Conservation (phyloP, 805 yeast species). For the Suhomyces tanzawaensis region DNA sequence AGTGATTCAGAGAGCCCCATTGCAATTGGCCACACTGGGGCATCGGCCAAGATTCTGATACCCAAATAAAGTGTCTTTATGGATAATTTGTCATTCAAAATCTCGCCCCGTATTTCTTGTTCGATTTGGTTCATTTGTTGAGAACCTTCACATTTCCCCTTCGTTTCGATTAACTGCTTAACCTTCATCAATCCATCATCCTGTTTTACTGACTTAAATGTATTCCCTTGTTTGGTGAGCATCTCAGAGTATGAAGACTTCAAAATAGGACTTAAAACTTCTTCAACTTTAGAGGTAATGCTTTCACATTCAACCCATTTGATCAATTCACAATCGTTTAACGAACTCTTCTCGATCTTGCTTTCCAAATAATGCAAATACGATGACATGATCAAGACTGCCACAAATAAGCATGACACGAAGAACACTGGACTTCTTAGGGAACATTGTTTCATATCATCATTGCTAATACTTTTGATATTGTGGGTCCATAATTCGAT, state of each 20-base stretch:
- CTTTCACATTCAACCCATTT: conserved; percentile 62
- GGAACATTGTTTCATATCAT: conserved; percentile 62
- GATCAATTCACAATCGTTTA: conserved; percentile 15
- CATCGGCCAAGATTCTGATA: conserved; percentile 74
- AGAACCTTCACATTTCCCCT: conserved; percentile 28
- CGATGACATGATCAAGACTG: conserved; percentile 62
- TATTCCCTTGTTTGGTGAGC: conserved; percentile 57
- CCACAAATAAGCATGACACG: conserved; percentile 64
- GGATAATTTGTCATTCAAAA: conserved; percentile 49
- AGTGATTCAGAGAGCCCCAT: conserved; percentile 77
- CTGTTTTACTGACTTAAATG: conserved; percentile 37
- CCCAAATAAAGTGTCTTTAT: conserved; percentile 63
- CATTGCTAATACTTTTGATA: conserved; percentile 51
- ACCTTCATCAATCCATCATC: conserved; percentile 9
- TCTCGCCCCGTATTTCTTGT: conserved; percentile 45
- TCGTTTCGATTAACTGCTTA: conserved; percentile 8
- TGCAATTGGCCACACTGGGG: conserved; percentile 85
- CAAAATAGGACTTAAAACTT: conserved; percentile 51
- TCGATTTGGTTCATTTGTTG: conserved; percentile 24
- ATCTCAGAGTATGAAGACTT: conserved; percentile 57
- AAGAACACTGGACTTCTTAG: conserved; percentile 75
- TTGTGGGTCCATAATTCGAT: conserved; percentile 71
- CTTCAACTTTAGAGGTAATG: conserved; percentile 58
- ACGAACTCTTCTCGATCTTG: conserved; percentile 13
- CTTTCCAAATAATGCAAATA: conserved; percentile 57